phyloP scores from a whole-genome alignment of 352 stramenopile species.

The Phytophthora ohioensis region DNA sequence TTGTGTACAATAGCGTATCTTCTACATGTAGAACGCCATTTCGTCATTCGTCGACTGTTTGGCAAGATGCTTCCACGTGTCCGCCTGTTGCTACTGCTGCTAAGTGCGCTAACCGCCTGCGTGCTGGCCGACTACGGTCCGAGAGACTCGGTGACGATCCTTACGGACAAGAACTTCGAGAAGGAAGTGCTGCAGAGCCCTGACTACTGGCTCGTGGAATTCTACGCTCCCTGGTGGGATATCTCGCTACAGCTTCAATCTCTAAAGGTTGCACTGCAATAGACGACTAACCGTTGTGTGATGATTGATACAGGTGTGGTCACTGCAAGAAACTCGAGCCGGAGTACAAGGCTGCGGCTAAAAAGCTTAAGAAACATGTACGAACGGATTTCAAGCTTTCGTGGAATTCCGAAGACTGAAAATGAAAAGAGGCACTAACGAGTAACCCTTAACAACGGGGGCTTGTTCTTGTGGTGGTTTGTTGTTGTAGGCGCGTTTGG shows the following conservation, averaged over 20 bases:
- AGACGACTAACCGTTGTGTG: conserved; percentile 1
- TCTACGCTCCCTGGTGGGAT: conserved; percentile 91
- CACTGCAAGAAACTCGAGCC: conserved; percentile 93
- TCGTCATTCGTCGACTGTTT: conserved; percentile 2
- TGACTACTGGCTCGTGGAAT: conserved; percentile 94
- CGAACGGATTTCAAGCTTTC: not conserved
- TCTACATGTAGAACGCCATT: conserved; percentile 13
- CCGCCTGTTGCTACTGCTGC: conserved; percentile 20
- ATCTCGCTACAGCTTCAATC: conserved; percentile 2
- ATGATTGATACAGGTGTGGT: conserved; percentile 64
- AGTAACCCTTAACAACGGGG: conserved; percentile 15
- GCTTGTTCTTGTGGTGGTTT: conserved; percentile 2
- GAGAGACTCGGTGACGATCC: conserved; percentile 69
- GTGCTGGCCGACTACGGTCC: conserved; percentile 53
- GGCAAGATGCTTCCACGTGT: conserved; percentile 42
- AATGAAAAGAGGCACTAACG: conserved; percentile 15
- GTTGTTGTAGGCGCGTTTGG: conserved; percentile 65
- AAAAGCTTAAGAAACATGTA: conserved; percentile 86
- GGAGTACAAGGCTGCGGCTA: conserved; percentile 89
- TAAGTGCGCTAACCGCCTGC: conserved; percentile 19
- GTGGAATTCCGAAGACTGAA: conserved; percentile 10
- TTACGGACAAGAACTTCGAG: conserved; percentile 88
- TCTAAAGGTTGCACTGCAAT: not conserved
- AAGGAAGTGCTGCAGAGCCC: conserved; percentile 80
- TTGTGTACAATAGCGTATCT: conserved; percentile 13